These are phyloP conservation scores for Podospora pseudopauciseta DNA, from an alignment of 495 filamentous ascomycete species.

Conservation along the genomic window DNA sequence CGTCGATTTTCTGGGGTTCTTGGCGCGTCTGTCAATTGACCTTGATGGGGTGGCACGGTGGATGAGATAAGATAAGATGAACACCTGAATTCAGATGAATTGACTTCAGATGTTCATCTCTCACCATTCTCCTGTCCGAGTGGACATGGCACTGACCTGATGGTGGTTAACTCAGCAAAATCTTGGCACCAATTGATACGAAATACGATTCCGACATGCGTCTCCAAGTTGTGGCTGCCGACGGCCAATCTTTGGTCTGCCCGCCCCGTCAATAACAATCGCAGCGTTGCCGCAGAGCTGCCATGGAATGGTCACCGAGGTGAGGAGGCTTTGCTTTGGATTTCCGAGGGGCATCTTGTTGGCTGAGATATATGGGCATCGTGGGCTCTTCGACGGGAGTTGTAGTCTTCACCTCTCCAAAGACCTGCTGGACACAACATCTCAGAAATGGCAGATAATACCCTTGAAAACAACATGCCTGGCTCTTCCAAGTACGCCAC, in stretches of 20 bases:
- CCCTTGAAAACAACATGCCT: neutral
- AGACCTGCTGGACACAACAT: neutral
- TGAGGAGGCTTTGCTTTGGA: neutral
- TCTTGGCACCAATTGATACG: neutral
- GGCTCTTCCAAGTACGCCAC: constrained; percentile 12
- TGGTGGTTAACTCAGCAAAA: neutral
- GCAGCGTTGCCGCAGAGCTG: neutral
- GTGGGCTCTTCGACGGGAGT: neutral
- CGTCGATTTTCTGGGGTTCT: constrained; percentile 1
- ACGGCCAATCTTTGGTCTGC: neutral
- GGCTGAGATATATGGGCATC: neutral
- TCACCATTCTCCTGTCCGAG: neutral
- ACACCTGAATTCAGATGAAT: neutral
- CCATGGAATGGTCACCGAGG: neutral
- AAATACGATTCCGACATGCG: neutral
- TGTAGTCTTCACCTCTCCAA: neutral
- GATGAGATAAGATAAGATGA: neutral
- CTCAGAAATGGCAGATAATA: neutral
- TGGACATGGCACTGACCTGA: neutral
- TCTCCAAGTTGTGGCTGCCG: neutral
- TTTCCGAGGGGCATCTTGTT: too few relatives aligned
- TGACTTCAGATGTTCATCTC: neutral
- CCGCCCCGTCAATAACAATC: neutral
- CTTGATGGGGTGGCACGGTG: neutral
- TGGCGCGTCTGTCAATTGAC: neutral